These are phyloP conservation scores for Mycena sp. DNA, from an alignment of 1,284 basidiomycete genomes.

Conservation along the genomic window DNA sequence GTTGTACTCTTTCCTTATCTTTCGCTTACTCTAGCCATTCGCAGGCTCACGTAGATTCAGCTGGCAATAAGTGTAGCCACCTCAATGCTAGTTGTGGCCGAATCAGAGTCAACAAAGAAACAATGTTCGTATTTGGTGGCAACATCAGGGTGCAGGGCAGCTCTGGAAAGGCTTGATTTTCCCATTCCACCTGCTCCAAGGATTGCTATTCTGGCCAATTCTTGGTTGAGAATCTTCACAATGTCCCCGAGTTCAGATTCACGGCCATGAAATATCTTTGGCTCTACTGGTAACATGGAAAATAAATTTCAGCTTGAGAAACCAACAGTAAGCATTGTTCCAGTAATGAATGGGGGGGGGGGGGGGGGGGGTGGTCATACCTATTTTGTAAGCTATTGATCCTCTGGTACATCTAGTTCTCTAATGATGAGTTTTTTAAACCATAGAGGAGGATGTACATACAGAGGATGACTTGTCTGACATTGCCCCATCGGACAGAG, in stretches of 20 bases:
- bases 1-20: constrained; percentile 4
- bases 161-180: constrained; percentile 33
- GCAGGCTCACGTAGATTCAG: too few relatives aligned
- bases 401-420: background rate
- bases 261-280: constrained; percentile 14
- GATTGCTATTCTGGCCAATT: constrained; percentile 30
- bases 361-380: too few relatives aligned
- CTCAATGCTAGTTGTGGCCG: background rate
- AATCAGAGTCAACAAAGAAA: background rate
- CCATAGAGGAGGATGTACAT: background rate
- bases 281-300: background rate
- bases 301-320: too few relatives aligned
- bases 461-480: background rate
- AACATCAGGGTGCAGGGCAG: background rate
- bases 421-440: too few relatives aligned
- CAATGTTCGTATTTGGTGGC: background rate
- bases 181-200: constrained; percentile 42
- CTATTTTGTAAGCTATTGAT: background rate
- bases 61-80: background rate
- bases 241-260: constrained; percentile 6
- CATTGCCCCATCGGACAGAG: background rate
- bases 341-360: too few relatives aligned
- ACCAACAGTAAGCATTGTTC: too few relatives aligned
- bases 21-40: constrained; percentile 8
- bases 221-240: background rate